Conservation (phyloP, 2,329 filamentous ascomycete species). For the Paecilomyces formosus region DNA sequence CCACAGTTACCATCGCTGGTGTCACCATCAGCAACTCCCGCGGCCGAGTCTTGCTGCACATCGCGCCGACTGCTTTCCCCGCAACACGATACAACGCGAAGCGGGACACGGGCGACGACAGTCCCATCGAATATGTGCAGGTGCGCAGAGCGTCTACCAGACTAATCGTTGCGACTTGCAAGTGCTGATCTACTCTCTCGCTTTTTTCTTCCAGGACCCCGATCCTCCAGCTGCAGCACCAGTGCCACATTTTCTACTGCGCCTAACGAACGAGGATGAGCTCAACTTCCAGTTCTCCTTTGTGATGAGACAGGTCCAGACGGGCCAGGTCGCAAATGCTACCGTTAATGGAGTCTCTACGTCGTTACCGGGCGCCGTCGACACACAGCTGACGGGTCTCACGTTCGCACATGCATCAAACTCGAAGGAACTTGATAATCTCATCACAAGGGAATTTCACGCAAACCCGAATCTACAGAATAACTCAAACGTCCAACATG, state of each 20-base stretch:
- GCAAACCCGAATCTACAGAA: slow-evolving; percentile 96
- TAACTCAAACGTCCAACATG: slow-evolving; percentile 87
- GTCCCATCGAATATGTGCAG: slow-evolving; percentile 84
- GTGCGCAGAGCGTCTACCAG: slow-evolving; percentile 40
- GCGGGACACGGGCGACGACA: slow-evolving; percentile 64
- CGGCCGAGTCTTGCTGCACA: slow-evolving; percentile 66
- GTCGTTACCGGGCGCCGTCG: slow-evolving; percentile 43
- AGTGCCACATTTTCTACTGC: slow-evolving; percentile 69
- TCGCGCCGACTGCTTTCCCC: slow-evolving; percentile 81
- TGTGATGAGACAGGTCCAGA: slow-evolving; percentile 55
- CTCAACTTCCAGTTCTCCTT: slow-evolving; percentile 91
- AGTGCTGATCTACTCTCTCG: slow-evolving; percentile 1
- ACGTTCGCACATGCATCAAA: slow-evolving; percentile 90
- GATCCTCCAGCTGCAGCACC: slow-evolving; percentile 47
- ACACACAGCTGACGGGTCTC: slow-evolving; percentile 77
- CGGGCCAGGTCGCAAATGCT: slow-evolving; percentile 43
- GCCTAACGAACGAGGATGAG: slow-evolving; percentile 84
- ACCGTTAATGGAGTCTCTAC: slow-evolving; percentile 45
- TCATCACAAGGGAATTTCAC: slow-evolving; percentile 92
- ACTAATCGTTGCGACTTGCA: background rate
- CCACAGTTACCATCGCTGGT: slow-evolving; percentile 74
- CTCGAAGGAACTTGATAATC: slow-evolving; percentile 78
- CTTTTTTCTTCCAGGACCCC: slow-evolving; percentile 56
- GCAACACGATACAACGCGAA: slow-evolving; percentile 68
- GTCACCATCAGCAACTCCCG: slow-evolving; percentile 74